Conservation (phyloP, 1,284 basidiomycete genomes). For the Ganoderma multipileum region DNA sequence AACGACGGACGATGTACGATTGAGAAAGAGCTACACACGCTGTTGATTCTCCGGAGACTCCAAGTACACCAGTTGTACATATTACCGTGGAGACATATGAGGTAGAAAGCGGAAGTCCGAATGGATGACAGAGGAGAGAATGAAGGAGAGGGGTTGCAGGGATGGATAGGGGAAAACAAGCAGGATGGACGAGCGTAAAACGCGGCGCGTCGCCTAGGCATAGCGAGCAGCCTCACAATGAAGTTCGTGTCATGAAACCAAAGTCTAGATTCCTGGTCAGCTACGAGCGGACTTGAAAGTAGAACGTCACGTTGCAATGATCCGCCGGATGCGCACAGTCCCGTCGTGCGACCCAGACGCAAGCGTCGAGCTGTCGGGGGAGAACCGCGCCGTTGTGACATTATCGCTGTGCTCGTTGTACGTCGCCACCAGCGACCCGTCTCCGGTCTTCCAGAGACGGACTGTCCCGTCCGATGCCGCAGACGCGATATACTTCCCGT, state of each 20-base stretch:
- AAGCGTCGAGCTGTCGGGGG: constrained; percentile 2
- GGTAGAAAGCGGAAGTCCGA: neutral
- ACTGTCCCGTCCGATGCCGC: constrained; percentile 29
- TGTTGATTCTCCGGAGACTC: neutral
- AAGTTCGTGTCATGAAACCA: neutral
- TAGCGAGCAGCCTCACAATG: neutral
- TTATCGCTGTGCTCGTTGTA: constrained; percentile 20
- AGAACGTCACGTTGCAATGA: neutral
- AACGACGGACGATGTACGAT: neutral
- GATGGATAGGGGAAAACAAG: too few species aligned
- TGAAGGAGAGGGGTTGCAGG: neutral
- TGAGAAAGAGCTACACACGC: neutral
- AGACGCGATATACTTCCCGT: constrained; percentile 29
- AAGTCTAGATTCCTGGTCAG: neutral
- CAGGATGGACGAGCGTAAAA: too few species aligned
- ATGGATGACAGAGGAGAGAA: neutral
- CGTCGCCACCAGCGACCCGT: neutral
- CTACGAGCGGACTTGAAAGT: neutral
- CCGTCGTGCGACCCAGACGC: constrained; percentile 11
- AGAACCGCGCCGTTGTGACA: constrained; percentile 20
- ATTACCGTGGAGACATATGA: neutral
- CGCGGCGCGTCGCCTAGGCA: too few species aligned
- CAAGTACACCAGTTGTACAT: neutral
- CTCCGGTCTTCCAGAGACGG: neutral
- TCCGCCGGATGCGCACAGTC: neutral